These are phyloP conservation scores for Castanea sativa DNA, from an alignment of 306 rosid species.

Conservation along the genomic window DNA sequence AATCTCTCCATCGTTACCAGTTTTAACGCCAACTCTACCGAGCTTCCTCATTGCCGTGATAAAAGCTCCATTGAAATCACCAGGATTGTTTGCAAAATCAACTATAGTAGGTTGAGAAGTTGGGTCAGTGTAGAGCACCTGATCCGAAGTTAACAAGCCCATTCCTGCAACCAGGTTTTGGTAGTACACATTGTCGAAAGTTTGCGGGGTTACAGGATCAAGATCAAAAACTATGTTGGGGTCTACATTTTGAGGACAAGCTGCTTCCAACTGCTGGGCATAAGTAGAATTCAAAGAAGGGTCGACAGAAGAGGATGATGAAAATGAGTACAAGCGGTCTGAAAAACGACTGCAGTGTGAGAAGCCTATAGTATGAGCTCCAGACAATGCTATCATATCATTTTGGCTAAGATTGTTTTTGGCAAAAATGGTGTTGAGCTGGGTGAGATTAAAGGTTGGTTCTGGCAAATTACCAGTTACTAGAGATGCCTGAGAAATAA, in stretches of 20 bases:
- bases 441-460: conserved; percentile 44
- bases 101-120: conserved; percentile 41
- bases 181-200: conserved; percentile 63
- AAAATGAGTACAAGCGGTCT: conserved; percentile 43
- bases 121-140: conserved; percentile 48
- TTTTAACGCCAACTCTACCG: conserved; percentile 76
- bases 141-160: conserved; percentile 61
- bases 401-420: conserved; percentile 43
- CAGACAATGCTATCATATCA: conserved; percentile 79
- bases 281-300: conserved; percentile 56
- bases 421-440: conserved; percentile 51
- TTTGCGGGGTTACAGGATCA: conserved; percentile 45
- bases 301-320: conserved; percentile 42
- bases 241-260: conserved; percentile 48
- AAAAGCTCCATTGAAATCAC: conserved; percentile 53
- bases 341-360: conserved; percentile 63
- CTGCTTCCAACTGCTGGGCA: conserved; percentile 31
- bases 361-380: conserved; percentile 78
- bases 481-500: conserved; percentile 44
- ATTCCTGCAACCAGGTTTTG: conserved; percentile 42
- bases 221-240: conserved; percentile 29
- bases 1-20: conserved; percentile 51
- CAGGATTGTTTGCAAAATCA: conserved; percentile 46
- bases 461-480: conserved; percentile 62
- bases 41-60: conserved; percentile 65